Evolutionary conservation across 2,329 filamentous ascomycete genomes (phyloP), one percentile per base, ranked within the genome.

Genomic region (Clarireedia hainanense): DNA sequence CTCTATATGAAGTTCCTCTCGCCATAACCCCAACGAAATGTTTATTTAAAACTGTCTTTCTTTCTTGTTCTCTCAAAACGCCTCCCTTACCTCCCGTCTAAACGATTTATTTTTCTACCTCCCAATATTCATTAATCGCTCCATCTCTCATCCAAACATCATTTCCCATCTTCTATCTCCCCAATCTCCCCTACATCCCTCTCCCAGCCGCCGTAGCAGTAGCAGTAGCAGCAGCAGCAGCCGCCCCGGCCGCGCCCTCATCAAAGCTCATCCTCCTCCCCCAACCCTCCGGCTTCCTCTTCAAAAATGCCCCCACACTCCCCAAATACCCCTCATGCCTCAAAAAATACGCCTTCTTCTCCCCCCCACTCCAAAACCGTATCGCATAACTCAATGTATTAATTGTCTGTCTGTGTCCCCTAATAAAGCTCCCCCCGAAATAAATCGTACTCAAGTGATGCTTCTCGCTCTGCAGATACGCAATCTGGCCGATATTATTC

Each of bases 401-500:
- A 83, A 99, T 99, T 12, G 94, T 99, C 74, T 97, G 94, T 15
- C 88, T 84, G 71, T 99, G 94, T 42, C 94, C 94, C 43, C 94
- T 85, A 68, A 99, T 97, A 70, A 97, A 99, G 6, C 88, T 94
- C 24, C 94, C 94, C 23, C 94, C 94, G 72, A 99, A 99, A 75
- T 99, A 99, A 59, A 99, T 97, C 67, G 92, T 85, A 60, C 89
- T 87, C 26, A 97, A 77, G 47, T 86, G 82, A 73, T 99, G 92
- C 68, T 96, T 94, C 70, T 96, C 91, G 5, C 90, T 94, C 69
- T 97, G 94, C n/a, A 99, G 78, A 71, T 94, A 96, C 45, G 94
- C 91, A 65, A 99, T 95, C 74, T 99, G 94, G 15, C 94, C 94
- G 61, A 97, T 96, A 73, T 97, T 97, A 76, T 97, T 97, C 70